Evolutionary conservation across 257 asterid species (phyloP), one percentile per base, ranked within the genome.

Genomic region (Capsicum chinense): DNA sequence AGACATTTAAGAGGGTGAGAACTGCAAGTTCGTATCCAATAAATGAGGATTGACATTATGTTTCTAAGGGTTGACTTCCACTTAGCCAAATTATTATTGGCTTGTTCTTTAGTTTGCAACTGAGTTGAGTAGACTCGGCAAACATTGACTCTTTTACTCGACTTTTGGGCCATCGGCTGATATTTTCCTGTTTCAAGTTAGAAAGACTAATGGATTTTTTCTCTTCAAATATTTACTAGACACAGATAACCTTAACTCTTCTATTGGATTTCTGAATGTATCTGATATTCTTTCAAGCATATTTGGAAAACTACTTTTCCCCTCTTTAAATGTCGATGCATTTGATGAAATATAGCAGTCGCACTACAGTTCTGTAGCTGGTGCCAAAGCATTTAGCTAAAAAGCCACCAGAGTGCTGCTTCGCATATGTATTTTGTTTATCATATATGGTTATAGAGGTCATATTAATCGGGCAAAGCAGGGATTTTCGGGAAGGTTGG

Each of bases 391-490:
- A 64, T 64, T 12, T 64, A 26, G 71, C 17, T 33, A 0, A 64
- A 26, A 64, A 26, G 47, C 44, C 47, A 64, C 71, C 70, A 21
- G 42, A 63, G 70, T 5, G 42, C 17, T 63, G 42, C 44, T 63
- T 10, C 70, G 0, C 70, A 21, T 63, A 2, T 21, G 42, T 63
- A 10, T 26, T 63, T 63, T 33, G 37, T 64, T 64, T n/a, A 21
- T 69, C 78, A 14, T 69, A 16, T 69, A n/a, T 10, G 58, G 21
- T 71, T 47, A 71, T 47, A 69, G 56, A 71, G 57, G 39, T 71
- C 79, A 47, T 1, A 42, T 5, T 17, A 17, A 44, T 70, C 9
- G 3, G 16, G 16, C 57, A 44, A 70, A 70, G 12, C 58, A 47
- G 58, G 79, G 35, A 47, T 44, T 47, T 71, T 5, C n/a, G n/a